Percentiles rank a stretch among this genome's conserved stretches.
These are phyloP conservation scores for Aspergillus sp. DNA, from an alignment of 2,329 filamentous ascomycete genomes.

Conservation along the genomic window DNA sequence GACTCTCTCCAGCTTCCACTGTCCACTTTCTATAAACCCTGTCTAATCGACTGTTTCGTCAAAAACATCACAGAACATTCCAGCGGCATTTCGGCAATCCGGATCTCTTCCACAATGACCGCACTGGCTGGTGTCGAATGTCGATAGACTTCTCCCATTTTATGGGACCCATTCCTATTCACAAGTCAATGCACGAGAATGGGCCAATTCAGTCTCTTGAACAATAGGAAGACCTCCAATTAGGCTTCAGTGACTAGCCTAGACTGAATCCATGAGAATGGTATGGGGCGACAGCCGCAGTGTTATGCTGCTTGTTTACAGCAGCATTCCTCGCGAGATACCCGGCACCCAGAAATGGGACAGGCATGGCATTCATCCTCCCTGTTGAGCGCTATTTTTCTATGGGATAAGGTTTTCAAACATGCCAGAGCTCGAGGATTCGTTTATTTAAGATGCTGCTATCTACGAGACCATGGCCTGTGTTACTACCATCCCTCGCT, in stretches of 20 bases:
- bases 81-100: background rate
- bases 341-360: background rate
- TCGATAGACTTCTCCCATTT: background rate
- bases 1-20: too few relatives aligned
- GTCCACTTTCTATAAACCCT: too few relatives aligned
- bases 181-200: background rate
- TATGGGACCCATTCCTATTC: background rate
- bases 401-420: background rate
- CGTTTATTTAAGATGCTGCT: conserved; percentile 4
- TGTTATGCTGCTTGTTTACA: conserved; percentile 1
- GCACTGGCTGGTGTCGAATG: background rate
- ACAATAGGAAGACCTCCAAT: background rate
- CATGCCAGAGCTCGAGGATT: background rate
- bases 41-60: background rate
- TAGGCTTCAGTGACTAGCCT: background rate
- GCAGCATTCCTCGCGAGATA: conserved; percentile 4
- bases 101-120: background rate
- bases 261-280: background rate
- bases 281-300: background rate
- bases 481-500: background rate
- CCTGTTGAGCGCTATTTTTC: background rate
- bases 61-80: background rate
- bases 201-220: background rate
- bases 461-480: background rate
- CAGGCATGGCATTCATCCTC: background rate